phyloP scores from a whole-genome alignment of 2,329 filamentous ascomycete species.

The Cladophialophora yegresii region DNA sequence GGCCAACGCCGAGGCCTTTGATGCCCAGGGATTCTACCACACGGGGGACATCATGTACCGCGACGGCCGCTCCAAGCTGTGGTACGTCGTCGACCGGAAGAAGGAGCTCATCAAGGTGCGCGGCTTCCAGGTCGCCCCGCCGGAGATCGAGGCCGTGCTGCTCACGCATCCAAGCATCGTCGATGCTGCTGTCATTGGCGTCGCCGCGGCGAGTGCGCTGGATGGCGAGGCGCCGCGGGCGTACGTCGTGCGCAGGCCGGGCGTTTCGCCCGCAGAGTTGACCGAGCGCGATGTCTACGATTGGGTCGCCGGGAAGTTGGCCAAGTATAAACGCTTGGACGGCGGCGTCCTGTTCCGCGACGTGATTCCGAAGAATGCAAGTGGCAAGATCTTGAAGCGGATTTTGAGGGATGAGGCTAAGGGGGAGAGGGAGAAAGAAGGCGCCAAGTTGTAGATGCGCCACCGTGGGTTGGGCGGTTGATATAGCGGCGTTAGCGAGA shows the following conservation, averaged over 20 bases:
- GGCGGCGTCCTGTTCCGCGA: conserved; percentile 49
- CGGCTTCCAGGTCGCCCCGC: conserved; percentile 55
- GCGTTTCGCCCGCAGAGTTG: conserved; percentile 42
- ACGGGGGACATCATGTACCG: conserved; percentile 60
- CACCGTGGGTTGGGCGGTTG: background rate
- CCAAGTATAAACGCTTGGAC: conserved; percentile 65
- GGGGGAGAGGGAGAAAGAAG: conserved; percentile 8
- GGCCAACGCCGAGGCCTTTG: conserved; percentile 47
- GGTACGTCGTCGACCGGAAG: conserved; percentile 31
- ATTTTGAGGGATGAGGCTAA: conserved; percentile 25
- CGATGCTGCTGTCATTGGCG: conserved; percentile 55
- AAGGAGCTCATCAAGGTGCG: conserved; percentile 33
- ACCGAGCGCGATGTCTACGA: conserved; percentile 24
- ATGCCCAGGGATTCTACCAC: conserved; percentile 40
- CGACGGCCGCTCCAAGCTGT: conserved; percentile 22
- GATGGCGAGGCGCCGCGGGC: conserved; percentile 31
- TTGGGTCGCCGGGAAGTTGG: conserved; percentile 49
- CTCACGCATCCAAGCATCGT: conserved; percentile 49
- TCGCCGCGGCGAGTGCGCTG: conserved; percentile 33
- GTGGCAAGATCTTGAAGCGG: conserved; percentile 50
- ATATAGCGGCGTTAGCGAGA: too few relatives aligned
- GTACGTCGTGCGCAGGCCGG: conserved; percentile 42
- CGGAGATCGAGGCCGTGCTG: conserved; percentile 55
- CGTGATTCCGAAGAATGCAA: conserved; percentile 52
- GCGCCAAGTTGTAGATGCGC: background rate